Percentiles rank a stretch among this genome's conserved stretches.
These are phyloP conservation scores for Pichia manshurica DNA, from an alignment of 805 yeast species.

Conservation along the genomic window DNA sequence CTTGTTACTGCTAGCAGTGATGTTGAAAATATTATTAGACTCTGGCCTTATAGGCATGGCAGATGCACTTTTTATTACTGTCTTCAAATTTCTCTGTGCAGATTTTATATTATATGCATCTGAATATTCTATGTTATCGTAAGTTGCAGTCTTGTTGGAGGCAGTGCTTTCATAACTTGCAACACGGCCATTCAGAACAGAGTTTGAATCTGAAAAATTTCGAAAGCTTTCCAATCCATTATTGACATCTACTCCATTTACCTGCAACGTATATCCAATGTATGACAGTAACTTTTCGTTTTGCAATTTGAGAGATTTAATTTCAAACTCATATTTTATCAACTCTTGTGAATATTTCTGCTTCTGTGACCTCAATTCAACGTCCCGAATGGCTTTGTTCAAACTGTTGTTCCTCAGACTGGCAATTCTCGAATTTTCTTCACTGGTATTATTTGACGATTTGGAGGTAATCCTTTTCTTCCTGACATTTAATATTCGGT, in stretches of 20 bases:
- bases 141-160: conserved; percentile 22
- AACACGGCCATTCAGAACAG: not conserved
- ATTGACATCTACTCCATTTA: conserved; percentile 24
- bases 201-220: not conserved
- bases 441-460: conserved; percentile 3
- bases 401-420: conserved; percentile 24
- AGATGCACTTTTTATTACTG: conserved; percentile 30
- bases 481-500: not conserved
- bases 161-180: conserved; percentile 2
- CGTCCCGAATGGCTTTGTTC: conserved; percentile 21
- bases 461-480: conserved; percentile 11
- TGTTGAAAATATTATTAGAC: not conserved
- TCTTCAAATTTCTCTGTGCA: conserved; percentile 39
- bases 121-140: conserved; percentile 38
- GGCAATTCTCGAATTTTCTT: conserved; percentile 12
- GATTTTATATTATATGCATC: conserved; percentile 47
- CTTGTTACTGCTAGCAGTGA: not conserved
- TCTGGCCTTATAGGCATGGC: conserved; percentile 27
- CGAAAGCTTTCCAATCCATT: not conserved
- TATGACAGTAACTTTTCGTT: conserved; percentile 52
- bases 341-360: conserved; percentile 39
- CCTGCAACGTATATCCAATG: conserved; percentile 50
- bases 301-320: conserved; percentile 47
- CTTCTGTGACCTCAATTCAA: conserved; percentile 22
- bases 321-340: conserved; percentile 46